Evolutionary conservation across 441 rosid species (phyloP).

Genomic region (Pelargonium cotyledonis): DNA sequence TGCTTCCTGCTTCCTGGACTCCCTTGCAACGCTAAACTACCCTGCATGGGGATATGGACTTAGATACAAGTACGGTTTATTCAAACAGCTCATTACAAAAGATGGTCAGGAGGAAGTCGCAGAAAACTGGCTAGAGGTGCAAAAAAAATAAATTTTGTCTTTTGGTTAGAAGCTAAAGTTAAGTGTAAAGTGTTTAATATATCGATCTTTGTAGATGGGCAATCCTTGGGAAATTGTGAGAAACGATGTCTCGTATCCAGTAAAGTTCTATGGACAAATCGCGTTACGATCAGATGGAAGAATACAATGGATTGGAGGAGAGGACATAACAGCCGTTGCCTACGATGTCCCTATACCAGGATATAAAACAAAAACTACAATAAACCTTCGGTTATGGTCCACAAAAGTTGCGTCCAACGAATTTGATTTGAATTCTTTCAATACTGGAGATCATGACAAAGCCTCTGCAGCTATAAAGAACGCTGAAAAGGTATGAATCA

Average conservation of each 20-base stretch:
- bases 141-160: conserved; percentile 1
- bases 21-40: conserved; percentile 82
- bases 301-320: conserved; percentile 86
- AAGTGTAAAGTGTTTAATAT: too few relatives aligned
- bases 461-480: conserved; percentile 62
- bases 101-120: conserved; percentile 94
- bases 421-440: conserved; percentile 65
- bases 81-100: conserved; percentile 78
- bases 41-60: conserved; percentile 99
- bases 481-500: conserved; percentile 71
- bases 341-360: conserved; percentile 97
- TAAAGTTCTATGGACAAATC: conserved; percentile 83
- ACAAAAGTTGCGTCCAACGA: conserved; percentile 75
- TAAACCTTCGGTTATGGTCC: conserved; percentile 90
- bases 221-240: conserved; percentile 98
- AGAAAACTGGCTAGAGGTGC: conserved; percentile 98
- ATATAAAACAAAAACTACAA: conserved; percentile 78
- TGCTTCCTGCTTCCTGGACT: conserved; percentile 95
- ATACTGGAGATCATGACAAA: conserved; percentile 74
- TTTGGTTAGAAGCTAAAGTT: too few relatives aligned
- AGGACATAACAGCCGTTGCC: conserved; percentile 73
- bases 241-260: conserved; percentile 72
- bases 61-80: conserved; percentile 85
- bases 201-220: conserved; percentile 52
- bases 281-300: conserved; percentile 71